Base-by-base conservation (phyloP, 257 asterid species). In the Solanum verrucosum region DNA sequence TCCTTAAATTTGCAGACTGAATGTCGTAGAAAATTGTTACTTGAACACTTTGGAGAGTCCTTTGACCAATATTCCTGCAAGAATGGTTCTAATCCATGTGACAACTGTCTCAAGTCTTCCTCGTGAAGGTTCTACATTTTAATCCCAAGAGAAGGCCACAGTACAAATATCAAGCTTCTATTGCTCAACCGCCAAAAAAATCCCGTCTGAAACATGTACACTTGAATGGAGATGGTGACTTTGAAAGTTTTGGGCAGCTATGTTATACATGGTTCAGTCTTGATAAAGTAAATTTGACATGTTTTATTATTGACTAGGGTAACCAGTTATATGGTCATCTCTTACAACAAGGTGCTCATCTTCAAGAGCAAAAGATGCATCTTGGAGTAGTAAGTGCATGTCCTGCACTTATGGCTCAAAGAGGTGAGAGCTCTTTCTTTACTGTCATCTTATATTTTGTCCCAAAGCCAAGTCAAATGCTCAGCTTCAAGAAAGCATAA, bases 31-130 rank as follows among this genome's bases (percentile, higher is more conserved):
- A 93, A 93, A 92, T 93, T 95, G 67, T 88, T 97, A 87, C 95
- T 94, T 5, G 95, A 89, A 74, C 98, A 97, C 93, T 96, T 97
- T 79, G 99, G 98, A 89, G 99, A 97, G 90, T 86, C 92, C 85
- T 91, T 93, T 73, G 93, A 96, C 84, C 89, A 92, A 34, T 90
- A 37, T 86, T 89, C 88, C 88, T 97, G 99, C 92, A 96, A 87
- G 92, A 86, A 84, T 88, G 97, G 98, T 71, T 90, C 97, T 44
- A 96, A 89, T 91, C 98, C 99, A 60, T 97, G 99, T 88, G 99
- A 97, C 89, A 97, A 94, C 90, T 97, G 99, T 93, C 98, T 93
- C 88, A 95, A 93, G 92, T 63, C 89, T 89, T 86, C 93, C 86
- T 89, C 71, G 52, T 91, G 93, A 92, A 87, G 87, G 68, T 29